Percentiles rank a stretch among this genome's conserved stretches.
Evolutionary conservation across 129 eudicot genomes (phyloP).

Genomic region (Chrysanthemum makinoi): DNA sequence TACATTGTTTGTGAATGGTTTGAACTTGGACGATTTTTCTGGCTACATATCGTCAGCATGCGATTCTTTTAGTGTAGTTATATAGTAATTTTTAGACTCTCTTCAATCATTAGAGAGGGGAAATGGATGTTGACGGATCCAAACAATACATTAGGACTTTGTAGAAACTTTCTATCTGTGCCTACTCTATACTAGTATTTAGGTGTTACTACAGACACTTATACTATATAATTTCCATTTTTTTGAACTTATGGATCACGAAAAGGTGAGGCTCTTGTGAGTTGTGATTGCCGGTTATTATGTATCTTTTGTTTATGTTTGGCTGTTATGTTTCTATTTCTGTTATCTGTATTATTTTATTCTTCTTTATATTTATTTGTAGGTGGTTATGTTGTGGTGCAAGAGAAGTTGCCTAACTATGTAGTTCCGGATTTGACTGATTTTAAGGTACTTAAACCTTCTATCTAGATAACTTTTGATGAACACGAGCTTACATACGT

Average conservation of each 20-base stretch:
- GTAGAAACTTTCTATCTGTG: too few relatives aligned
- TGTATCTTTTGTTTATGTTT: not conserved
- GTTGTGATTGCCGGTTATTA: not conserved
- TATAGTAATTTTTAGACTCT: not conserved
- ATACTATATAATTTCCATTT: not conserved
- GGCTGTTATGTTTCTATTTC: not conserved
- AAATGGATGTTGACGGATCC: not conserved
- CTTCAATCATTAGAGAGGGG: not conserved
- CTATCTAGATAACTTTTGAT: not conserved
- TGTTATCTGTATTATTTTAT: not conserved
- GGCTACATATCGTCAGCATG: not conserved
- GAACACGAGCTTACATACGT: not conserved
- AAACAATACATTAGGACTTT: too few relatives aligned
- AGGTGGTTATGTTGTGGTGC: slow-evolving; percentile 83
- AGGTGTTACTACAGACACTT: not conserved
- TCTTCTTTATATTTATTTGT: slow-evolving; percentile 21
- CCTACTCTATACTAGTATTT: too few relatives aligned
- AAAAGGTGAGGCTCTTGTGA: not conserved
- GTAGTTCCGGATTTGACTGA: slow-evolving; percentile 88
- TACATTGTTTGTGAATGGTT: too few relatives aligned
- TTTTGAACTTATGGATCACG: not conserved
- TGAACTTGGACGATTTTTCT: not conserved
- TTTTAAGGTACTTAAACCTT: slow-evolving; percentile 52
- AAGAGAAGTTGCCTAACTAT: slow-evolving; percentile 74
- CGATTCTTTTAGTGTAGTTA: not conserved